Conservation (phyloP, 208 protist species). For the Herpetomonas muscarum region DNA sequence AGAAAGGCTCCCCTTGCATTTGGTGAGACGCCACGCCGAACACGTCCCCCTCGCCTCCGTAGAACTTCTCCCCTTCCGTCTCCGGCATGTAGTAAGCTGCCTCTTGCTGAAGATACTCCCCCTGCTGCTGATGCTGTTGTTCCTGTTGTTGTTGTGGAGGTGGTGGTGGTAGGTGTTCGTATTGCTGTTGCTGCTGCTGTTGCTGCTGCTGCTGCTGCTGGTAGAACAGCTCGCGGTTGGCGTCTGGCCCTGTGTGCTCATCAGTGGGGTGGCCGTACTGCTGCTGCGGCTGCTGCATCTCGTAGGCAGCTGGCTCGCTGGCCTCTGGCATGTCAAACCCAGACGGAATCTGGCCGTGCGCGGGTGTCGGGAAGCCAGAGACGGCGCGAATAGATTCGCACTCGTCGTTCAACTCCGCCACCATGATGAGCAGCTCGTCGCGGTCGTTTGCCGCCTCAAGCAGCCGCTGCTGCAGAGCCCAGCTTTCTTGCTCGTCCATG, state of each 20-base stretch:
- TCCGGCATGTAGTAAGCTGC: too few species aligned
- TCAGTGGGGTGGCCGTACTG: too few species aligned
- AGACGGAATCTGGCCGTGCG: too few species aligned
- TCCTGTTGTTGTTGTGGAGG: slow-evolving; percentile 1
- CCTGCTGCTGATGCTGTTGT: not conserved
- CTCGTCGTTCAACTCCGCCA: slow-evolving; percentile 22
- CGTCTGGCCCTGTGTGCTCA: too few species aligned
- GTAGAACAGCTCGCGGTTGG: not conserved
- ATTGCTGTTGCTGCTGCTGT: not conserved
- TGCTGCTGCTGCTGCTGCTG: slow-evolving; percentile 5
- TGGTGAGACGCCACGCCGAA: too few species aligned
- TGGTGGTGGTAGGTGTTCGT: too few species aligned
- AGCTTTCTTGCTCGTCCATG: slow-evolving; percentile 8
- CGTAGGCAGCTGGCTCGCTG: too few species aligned
- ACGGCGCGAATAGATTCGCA: not conserved
- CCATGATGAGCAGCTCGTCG: slow-evolving; percentile 48
- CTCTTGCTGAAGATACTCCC: not conserved
- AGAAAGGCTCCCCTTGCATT: too few species aligned
- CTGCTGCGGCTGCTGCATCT: too few species aligned
- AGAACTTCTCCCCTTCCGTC: too few species aligned
- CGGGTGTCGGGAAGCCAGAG: not conserved
- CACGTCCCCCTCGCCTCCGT: too few species aligned
- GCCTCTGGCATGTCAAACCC: too few species aligned
- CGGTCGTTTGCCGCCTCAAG: slow-evolving; percentile 32
- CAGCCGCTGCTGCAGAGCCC: slow-evolving; percentile 11